These are phyloP conservation scores for Cairneyella variabilis DNA, from an alignment of 495 filamentous ascomycete species.

Conservation along the genomic window DNA sequence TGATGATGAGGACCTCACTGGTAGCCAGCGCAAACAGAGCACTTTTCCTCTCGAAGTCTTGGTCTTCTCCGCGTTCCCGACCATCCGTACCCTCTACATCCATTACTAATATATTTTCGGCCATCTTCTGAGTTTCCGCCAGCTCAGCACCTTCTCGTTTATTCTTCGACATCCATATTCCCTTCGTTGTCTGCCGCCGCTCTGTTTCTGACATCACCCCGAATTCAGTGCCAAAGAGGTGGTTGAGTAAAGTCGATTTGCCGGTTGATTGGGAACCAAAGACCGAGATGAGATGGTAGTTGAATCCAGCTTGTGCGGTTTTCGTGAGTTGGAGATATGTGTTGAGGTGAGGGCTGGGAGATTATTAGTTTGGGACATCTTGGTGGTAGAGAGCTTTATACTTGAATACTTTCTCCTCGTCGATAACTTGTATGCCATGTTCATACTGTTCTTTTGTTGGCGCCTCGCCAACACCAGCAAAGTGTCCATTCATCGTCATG, in stretches of 20 bases:
- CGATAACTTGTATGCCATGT: constrained; percentile 94
- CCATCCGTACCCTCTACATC: constrained; percentile 98
- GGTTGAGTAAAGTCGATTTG: constrained; percentile 94
- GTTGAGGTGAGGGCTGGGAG: constrained; percentile 66
- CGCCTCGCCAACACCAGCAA: constrained; percentile 71
- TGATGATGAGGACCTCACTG: constrained; percentile 96
- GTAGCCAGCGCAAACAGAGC: constrained; percentile 95
- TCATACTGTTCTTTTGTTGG: constrained; percentile 67
- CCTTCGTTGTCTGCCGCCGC: constrained; percentile 93
- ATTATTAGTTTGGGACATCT: constrained; percentile 10
- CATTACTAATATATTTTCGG: constrained; percentile 98
- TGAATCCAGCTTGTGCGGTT: constrained; percentile 86
- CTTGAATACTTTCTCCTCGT: constrained; percentile 96
- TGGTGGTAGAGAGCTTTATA: constrained; percentile 38
- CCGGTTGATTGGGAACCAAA: constrained; percentile 98
- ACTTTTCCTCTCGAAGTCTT: constrained; percentile 98
- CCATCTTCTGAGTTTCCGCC: constrained; percentile 57
- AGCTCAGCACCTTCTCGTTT: constrained; percentile 50
- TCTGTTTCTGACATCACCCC: constrained; percentile 92
- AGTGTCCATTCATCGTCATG: constrained; percentile 84
- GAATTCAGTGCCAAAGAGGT: constrained; percentile 93
- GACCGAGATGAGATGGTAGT: constrained; percentile 97
- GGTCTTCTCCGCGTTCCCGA: constrained; percentile 92
- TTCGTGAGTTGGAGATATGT: constrained; percentile 76
- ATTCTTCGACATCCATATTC: constrained; percentile 99